A percentile compares a stretch with the other conserved stretches of the same genome.
phyloP scores from a whole-genome alignment of 345 rosid species.

The Cardamine resedifolia region DNA sequence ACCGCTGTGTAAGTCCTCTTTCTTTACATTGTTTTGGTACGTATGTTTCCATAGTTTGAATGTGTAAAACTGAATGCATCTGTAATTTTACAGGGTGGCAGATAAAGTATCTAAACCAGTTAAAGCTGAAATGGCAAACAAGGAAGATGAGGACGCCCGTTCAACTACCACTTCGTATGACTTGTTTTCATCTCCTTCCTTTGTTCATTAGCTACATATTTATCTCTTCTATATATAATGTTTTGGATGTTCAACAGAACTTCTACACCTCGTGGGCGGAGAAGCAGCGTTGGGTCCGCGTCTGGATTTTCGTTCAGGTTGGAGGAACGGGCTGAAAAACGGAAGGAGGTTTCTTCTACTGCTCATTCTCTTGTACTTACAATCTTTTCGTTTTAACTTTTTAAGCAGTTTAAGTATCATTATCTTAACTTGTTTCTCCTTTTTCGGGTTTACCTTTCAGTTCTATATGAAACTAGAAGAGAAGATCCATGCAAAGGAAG shows the following conservation, averaged over 20 bases:
- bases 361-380: neutral
- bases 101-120: slow-evolving; percentile 50
- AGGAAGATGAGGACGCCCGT: slow-evolving; percentile 79
- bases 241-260: slow-evolving; percentile 45
- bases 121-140: slow-evolving; percentile 41
- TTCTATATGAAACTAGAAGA: slow-evolving; percentile 91
- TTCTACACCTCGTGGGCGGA: slow-evolving; percentile 54
- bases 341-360: slow-evolving; percentile 68
- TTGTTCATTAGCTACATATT: neutral
- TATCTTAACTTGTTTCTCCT: slow-evolving; percentile 1
- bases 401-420: neutral
- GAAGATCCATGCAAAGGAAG: slow-evolving; percentile 90
- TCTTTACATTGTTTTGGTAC: neutral
- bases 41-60: neutral
- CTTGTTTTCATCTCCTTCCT: slow-evolving; percentile 27
- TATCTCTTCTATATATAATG: slow-evolving; percentile 10
- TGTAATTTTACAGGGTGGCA: slow-evolving; percentile 47
- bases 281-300: slow-evolving; percentile 57
- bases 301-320: slow-evolving; percentile 88
- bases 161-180: slow-evolving; percentile 77
- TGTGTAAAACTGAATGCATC: neutral
- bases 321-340: slow-evolving; percentile 93
- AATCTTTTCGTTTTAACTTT: neutral
- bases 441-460: slow-evolving; percentile 40
- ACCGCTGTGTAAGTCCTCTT: slow-evolving; percentile 33